Conservation (phyloP, 1,284 basidiomycete species). For the Ceratobasidium sp. region DNA sequence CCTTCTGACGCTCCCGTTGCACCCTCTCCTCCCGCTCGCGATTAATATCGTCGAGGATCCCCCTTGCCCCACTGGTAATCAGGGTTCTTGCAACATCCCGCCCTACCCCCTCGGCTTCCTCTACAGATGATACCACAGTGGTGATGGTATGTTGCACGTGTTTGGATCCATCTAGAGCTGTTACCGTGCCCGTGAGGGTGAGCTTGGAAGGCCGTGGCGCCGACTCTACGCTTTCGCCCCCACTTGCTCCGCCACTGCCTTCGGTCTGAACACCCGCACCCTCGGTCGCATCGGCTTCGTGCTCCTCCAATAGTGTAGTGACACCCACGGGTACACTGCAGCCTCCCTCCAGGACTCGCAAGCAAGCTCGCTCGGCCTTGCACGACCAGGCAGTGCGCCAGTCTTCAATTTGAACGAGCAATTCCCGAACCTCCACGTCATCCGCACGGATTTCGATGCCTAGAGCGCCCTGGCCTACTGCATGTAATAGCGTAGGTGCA, state of each 20-base stretch:
- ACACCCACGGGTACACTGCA: slow-evolving; percentile 98
- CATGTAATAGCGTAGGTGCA: slow-evolving; percentile 81
- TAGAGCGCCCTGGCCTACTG: slow-evolving; percentile 94
- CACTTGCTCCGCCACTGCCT: slow-evolving; percentile 53
- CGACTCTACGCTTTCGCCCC: slow-evolving; percentile 49
- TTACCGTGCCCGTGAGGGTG: slow-evolving; percentile 77
- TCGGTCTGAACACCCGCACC: slow-evolving; percentile 1
- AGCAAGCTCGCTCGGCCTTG: slow-evolving; percentile 83
- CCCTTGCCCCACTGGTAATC: slow-evolving; percentile 71
- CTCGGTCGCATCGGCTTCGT: slow-evolving; percentile 43
- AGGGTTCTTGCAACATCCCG: slow-evolving; percentile 67
- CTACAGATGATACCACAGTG: slow-evolving; percentile 58
- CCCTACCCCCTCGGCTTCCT: slow-evolving; percentile 75
- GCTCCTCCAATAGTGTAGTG: slow-evolving; percentile 52
- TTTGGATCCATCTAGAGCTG: slow-evolving; percentile 70
- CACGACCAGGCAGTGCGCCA: slow-evolving; percentile 77
- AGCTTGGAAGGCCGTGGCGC: slow-evolving; percentile 53
- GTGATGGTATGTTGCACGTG: slow-evolving; percentile 69
- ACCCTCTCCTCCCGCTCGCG: slow-evolving; percentile 63
- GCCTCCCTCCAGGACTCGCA: slow-evolving; percentile 91
- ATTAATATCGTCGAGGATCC: slow-evolving; percentile 81
- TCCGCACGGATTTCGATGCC: slow-evolving; percentile 84
- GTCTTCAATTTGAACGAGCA: slow-evolving; percentile 75
- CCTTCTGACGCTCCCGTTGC: slow-evolving; percentile 38
- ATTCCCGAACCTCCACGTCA: slow-evolving; percentile 66